These are phyloP conservation scores for Phanerochaete sordida DNA, from an alignment of 768 basidiomycete species.

Conservation along the genomic window DNA sequence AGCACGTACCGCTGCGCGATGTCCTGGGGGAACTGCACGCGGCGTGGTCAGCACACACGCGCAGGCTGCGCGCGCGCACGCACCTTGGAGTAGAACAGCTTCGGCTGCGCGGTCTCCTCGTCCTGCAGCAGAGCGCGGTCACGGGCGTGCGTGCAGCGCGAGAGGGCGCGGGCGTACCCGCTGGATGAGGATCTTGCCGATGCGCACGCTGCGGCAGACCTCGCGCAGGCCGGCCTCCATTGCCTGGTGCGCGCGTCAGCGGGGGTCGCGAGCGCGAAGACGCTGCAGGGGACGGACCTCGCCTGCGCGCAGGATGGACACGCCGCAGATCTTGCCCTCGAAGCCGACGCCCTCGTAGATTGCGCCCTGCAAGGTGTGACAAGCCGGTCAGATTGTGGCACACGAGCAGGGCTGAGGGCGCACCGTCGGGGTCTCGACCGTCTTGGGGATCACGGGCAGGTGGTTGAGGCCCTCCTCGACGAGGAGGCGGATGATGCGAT, in stretches of 20 bases:
- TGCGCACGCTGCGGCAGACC: slow-evolving; percentile 90
- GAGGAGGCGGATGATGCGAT: slow-evolving; percentile 82
- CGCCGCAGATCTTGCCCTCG: slow-evolving; percentile 94
- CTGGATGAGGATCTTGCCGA: slow-evolving; percentile 98
- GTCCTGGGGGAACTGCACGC: slow-evolving; percentile 82
- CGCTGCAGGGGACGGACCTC: slow-evolving; percentile 49
- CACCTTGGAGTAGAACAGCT: slow-evolving; percentile 90
- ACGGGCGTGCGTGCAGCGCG: not conserved
- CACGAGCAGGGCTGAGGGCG: not conserved
- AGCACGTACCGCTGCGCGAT: slow-evolving; percentile 90
- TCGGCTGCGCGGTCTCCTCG: slow-evolving; percentile 90
- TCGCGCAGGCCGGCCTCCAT: slow-evolving; percentile 98
- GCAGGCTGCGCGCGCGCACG: not conserved
- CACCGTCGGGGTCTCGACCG: slow-evolving; percentile 80
- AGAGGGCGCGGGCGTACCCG: slow-evolving; percentile 44
- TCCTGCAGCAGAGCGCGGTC: slow-evolving; percentile 49
- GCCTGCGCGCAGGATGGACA: slow-evolving; percentile 91
- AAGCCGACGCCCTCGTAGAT: slow-evolving; percentile 91
- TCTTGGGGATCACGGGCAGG: slow-evolving; percentile 71
- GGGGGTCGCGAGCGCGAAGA: not conserved
- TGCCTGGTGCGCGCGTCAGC: slow-evolving; percentile 44
- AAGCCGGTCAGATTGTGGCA: not conserved
- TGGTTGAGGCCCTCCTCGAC: slow-evolving; percentile 90
- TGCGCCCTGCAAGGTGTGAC: slow-evolving; percentile 50
- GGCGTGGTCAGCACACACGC: not conserved